Evolutionary conservation across 306 rosid genomes (phyloP).

Genomic region (Cucumis melo): DNA sequence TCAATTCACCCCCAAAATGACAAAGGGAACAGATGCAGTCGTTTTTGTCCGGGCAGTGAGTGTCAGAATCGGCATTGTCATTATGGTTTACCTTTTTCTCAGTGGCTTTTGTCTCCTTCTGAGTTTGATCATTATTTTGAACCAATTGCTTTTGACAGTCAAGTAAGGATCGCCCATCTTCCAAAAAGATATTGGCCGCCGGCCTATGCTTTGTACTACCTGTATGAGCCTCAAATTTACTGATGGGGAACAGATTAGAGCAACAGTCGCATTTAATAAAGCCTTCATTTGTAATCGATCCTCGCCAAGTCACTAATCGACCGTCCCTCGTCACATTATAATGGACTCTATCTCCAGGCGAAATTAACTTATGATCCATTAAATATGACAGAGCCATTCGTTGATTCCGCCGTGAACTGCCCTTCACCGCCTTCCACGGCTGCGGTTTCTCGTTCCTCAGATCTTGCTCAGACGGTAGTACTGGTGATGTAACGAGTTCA

Average conservation of each 20-base stretch:
- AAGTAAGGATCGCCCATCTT: conserved; percentile 40
- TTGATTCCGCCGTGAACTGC: neutral
- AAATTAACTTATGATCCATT: conserved; percentile 17
- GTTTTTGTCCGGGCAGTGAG: neutral
- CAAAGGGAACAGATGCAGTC: conserved; percentile 37
- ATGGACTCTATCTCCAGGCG: conserved; percentile 10
- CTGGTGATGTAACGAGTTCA: neutral
- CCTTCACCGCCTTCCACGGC: neutral
- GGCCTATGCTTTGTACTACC: conserved; percentile 49
- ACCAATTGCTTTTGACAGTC: conserved; percentile 27
- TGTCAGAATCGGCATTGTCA: neutral
- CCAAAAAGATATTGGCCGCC: conserved; percentile 32
- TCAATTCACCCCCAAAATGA: conserved; percentile 34
- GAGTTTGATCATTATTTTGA: neutral
- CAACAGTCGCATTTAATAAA: conserved; percentile 49
- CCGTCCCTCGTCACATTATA: neutral
- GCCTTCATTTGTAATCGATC: conserved; percentile 26
- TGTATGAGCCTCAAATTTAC: conserved; percentile 46
- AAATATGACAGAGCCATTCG: conserved; percentile 19
- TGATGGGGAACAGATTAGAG: conserved; percentile 10
- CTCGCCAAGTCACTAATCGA: conserved; percentile 9
- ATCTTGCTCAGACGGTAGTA: neutral
- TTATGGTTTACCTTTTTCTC: neutral
- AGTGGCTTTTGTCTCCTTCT: neutral
- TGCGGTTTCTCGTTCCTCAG: neutral